Evolutionary conservation across 306 rosid genomes (phyloP), one percentile per base, ranked within the genome.

Genomic region (Senna tora): DNA sequence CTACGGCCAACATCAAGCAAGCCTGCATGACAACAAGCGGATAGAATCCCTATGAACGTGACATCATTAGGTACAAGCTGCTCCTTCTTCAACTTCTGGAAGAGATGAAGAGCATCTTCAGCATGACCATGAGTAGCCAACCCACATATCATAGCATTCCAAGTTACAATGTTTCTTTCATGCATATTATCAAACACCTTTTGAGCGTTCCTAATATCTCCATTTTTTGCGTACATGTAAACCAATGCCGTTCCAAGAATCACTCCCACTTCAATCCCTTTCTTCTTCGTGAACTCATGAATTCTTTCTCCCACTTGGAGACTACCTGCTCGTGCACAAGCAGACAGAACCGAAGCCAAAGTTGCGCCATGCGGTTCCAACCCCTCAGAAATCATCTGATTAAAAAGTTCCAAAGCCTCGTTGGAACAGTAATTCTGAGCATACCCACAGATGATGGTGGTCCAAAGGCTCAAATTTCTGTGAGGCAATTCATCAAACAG

Each of bases 121-220:
- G 65, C 85, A 67, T 62, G 65, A 6, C 83, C 85, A 78, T 81
- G 60, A 57, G 69, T 34, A 57, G 85, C 84, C 69, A 81, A 72
- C 43, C 88, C 85, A 56, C 73, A 67, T 2, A 84, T 81, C 83
- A 84, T 84, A 28, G 82, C 84, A 81, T 84, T 84, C 88, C 85
- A 81, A 50, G 85, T 81, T 45, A 66, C 80, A 72, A 81, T 59
- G 22, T 78, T 84, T 71, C 73, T 78, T 67, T 78, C 84, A n/a
- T n/a, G 41, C 84, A 84, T 84, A 28, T 54, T 72, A 72, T 81
- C 81, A 12, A 84, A 84, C 54, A 78, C 30, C 66, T 51, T 65
- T 46, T 61, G 67, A 32, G 85, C 85, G 52, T 0, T 59, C 6
- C 0, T 25, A 75, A 84, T 75, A 0, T 4, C 81, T 63, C 86